Evolutionary conservation across 768 basidiomycete species (phyloP), one percentile per base, ranked within the genome.

Genomic region (Boletus fagicola): DNA sequence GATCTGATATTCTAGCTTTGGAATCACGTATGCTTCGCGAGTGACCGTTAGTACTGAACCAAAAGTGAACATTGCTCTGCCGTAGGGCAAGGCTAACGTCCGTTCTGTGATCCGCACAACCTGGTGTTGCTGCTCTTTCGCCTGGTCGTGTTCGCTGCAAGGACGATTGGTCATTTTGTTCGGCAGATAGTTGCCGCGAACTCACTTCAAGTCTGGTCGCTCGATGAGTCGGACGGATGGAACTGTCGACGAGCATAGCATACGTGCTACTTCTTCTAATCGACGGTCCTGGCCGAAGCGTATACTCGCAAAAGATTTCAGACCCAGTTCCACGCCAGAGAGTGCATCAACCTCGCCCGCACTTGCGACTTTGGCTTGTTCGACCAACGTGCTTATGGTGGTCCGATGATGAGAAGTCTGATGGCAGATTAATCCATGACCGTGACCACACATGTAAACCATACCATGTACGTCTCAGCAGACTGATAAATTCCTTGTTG

Each of bases 51-150:
- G 75, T n/a, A 88, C 81, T 0, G 92, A 87, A 10, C 89, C 91
- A 71, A 90, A 97, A 1, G 90, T 93, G 69, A 94, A 96, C 78
- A 97, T 86, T 0, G 92, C 94, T 56, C 92, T 82, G 10, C 97
- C 97, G 58, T 93, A 84, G 0, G 95, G 87, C 33, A 97, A 76
- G 2, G 96, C 87, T n/a, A 97, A 78, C 0, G 94, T 98, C 36
- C 95, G 81, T 64, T 92, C 88, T 16, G 90, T 88, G 36, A 96
- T 84, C 11, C 90, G 84, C 31, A 88, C 74, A 4, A 91, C 88
- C 59, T 92, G 85, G 43, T 80, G 80, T 65, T 96, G 92, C 49
- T 96, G 88, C 62, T 94, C 92, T 62, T 89, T 87, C 11, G 85
- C 81, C 62, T 92, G 86, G 47, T 98, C 94, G 58, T 88, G 87